Evolutionary conservation across 2,329 filamentous ascomycete species (phyloP), one percentile per base, ranked within the genome.

Genomic region (Penicillium sp.): DNA sequence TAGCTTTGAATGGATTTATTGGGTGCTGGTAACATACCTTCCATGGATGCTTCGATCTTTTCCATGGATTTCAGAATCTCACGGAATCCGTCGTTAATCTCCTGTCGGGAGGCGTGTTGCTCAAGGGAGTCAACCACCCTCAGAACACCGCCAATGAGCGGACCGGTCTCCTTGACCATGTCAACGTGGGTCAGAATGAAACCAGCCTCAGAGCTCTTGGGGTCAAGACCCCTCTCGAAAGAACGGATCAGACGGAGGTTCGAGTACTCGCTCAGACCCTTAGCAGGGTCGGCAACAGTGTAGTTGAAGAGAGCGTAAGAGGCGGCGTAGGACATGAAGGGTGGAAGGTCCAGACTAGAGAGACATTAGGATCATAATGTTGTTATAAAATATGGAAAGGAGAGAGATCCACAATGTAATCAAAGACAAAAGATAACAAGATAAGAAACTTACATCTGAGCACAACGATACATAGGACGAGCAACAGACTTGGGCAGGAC

Each of bases 111-210:
- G 42, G 75, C 69, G 27, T 72, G 70, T 35, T 66, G 62, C 38
- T 78, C 74, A 28, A 79, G 71, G 5, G 75, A 75, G 42, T 86
- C 79, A 19, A 95, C 77, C 42, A 86, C 80, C 43, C 82, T 77
- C 39, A 89, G 78, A 3, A 84, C 81, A 28, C 89, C 89, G 35
- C 81, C 79, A 39, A 96, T 83, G 1, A 97, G 77, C 0, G 83
- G 81, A 0, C 86, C 86, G 0, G 90, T 91, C 70, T 95, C 83
- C 66, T 84, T 85, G 41, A 95, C 92, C 91, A 96, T 97, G 71
- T 95, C 89, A 43, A 97, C 84, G 69, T 96, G 92, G 4, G 93
- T 91, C 11, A 96, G 80, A n/a, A 96, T 89, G 67, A 97, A 96
- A 41, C 92, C 92, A 0, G 92, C 92, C 70, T 96, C 92, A 7